Evolutionary conservation across 345 rosid genomes (phyloP).

Genomic region (Corchorus capsularis): DNA sequence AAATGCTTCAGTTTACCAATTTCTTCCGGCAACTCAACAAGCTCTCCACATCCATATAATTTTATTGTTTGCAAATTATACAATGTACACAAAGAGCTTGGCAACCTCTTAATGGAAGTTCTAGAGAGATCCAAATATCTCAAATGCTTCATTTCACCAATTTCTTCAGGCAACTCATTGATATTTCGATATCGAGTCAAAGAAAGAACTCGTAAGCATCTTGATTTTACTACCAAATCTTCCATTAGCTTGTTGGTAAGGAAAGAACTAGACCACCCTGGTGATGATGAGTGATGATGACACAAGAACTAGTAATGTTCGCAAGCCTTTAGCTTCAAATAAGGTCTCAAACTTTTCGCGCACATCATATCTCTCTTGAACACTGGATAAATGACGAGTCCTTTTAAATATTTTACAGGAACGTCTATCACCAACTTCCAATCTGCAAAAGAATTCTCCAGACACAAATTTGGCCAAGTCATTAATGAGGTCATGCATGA

Average conservation of each 20-base stretch:
- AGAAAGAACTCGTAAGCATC: constrained; percentile 13
- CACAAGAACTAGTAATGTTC: background rate
- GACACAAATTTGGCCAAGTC: background rate
- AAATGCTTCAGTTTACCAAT: constrained; percentile 28
- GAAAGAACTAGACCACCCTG: no score
- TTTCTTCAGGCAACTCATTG: background rate
- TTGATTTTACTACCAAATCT: background rate
- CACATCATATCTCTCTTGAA: background rate
- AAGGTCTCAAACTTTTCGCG: background rate
- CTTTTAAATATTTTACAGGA: background rate
- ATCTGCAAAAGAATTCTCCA: constrained; percentile 1
- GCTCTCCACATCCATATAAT: constrained; percentile 25
- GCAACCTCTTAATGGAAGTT: background rate
- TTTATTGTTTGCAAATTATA: constrained; percentile 37
- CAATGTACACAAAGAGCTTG: constrained; percentile 18
- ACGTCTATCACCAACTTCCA: background rate
- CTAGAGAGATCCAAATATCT: background rate
- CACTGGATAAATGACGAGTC: constrained; percentile 18
- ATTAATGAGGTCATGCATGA: constrained; percentile 3
- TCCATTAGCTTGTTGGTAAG: background rate
- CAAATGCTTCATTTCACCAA: constrained; percentile 17
- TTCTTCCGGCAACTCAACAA: constrained; percentile 35
- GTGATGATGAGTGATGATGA: background rate
- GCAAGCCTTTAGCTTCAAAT: background rate
- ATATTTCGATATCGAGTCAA: background rate